Conservation (phyloP, 108 stramenopile species). For the Cyclotella baltica region DNA sequence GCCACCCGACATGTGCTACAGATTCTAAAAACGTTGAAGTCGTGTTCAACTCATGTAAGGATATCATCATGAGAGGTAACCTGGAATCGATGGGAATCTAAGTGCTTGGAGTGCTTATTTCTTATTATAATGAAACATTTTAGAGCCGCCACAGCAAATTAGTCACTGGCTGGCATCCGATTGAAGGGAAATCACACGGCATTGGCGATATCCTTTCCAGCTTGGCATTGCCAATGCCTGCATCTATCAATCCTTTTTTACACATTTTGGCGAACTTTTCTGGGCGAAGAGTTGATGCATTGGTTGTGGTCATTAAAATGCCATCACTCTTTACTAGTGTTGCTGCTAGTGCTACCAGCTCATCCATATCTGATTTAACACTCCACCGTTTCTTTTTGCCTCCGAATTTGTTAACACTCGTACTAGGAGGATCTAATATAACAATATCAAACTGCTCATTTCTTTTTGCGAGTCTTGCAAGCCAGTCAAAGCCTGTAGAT, state of each 20-base stretch:
- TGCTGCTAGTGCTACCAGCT: conserved; percentile 80
- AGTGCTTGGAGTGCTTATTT: conserved; percentile 13
- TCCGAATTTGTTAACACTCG: conserved; percentile 58
- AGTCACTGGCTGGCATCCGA: conserved; percentile 75
- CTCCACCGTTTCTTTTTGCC: conserved; percentile 87
- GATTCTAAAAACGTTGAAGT: conserved; percentile 74
- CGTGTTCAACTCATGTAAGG: conserved; percentile 85
- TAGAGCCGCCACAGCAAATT: conserved; percentile 64
- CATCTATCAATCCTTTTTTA: conserved; percentile 69
- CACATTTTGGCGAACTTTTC: conserved; percentile 76
- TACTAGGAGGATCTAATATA: conserved; percentile 86
- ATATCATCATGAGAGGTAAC: conserved; percentile 75
- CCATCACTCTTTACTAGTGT: conserved; percentile 78
- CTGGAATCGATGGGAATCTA: conserved; percentile 60
- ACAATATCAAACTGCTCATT: conserved; percentile 89
- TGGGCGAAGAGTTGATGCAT: conserved; percentile 69
- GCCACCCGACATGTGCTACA: conserved; percentile 78
- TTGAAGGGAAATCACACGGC: conserved; percentile 79
- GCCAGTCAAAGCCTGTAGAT: conserved; percentile 77
- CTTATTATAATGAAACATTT: not conserved
- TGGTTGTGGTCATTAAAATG: conserved; percentile 79
- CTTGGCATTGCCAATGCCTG: conserved; percentile 60
- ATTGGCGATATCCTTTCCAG: conserved; percentile 84
- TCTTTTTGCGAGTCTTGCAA: conserved; percentile 72
- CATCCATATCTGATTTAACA: conserved; percentile 77